Evolutionary conservation across 2,329 filamentous ascomycete genomes (phyloP), one percentile per base, ranked within the genome.

Genomic region (Pyricularia sp.): DNA sequence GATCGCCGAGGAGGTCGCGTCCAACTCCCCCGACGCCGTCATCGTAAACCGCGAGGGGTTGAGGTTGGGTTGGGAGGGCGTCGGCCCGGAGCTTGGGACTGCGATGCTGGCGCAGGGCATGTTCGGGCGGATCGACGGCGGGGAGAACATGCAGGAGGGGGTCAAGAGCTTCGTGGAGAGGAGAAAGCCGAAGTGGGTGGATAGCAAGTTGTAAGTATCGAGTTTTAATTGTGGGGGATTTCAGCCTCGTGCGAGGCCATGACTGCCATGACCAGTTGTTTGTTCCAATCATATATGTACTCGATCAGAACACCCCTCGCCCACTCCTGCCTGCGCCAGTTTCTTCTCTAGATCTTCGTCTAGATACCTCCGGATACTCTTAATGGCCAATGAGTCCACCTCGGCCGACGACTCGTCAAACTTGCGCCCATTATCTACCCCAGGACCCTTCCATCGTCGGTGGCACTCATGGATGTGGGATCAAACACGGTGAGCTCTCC

Each of bases 141-240:
- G 87, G 0, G 88, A 91, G 72, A 94, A 94, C 77, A 88, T 92
- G 78, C 85, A 84, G 69, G 91, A 94, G 79, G 92, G 92, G 0
- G 81, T 94, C 25, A 81, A 77, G 78, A 91, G 90, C 70, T 94
- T 94, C 81, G 88, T 91, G 23, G 90, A 93, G 83, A 92, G 89
- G 83, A 83, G 90, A 75, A 84, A 86, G 78, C 86, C 91, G 1
- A 81, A 81, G 55, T 94, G 91, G 90, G 85, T 81, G 73, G 81
- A 87, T 69, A 88, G 86, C 75, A 89, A 88, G 76, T 73, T 89
- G 72, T 89, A 77, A 78, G 58, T 31, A 12, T 66, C 1, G 33
- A 65, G 66, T 14, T 2, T 17, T 36, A 25, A 25, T 61, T 11
- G 9, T 61, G 33, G 33, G 12, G 14, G 3, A 36, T 25, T 61